A percentile compares a stretch with the other conserved stretches of the same genome.
Evolutionary conservation across 495 filamentous ascomycete species (phyloP).

Genomic region (Talaromyces wortmannii): DNA sequence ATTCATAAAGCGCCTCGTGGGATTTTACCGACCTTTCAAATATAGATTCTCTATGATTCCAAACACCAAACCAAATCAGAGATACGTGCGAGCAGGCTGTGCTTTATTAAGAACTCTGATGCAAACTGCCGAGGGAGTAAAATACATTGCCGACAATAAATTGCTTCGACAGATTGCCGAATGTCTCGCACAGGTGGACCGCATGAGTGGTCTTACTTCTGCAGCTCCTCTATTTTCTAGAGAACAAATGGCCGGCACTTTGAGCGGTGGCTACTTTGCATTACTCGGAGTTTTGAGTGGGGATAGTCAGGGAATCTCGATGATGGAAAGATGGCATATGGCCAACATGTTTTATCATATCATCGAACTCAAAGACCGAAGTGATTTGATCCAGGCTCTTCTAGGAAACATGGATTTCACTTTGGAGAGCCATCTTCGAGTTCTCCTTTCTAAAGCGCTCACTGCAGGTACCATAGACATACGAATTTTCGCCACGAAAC

Average conservation of each 20-base stretch:
- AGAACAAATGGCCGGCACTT: conserved; percentile 72
- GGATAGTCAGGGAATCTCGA: conserved; percentile 72
- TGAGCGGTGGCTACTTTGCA: conserved; percentile 88
- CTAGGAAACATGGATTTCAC: conserved; percentile 88
- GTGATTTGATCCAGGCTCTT: conserved; percentile 82
- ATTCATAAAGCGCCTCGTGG: conserved; percentile 88
- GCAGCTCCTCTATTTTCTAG: conserved; percentile 80
- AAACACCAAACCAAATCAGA: conserved; percentile 87
- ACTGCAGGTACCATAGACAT: conserved; percentile 89
- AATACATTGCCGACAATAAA: conserved; percentile 86
- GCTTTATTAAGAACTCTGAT: conserved; percentile 79
- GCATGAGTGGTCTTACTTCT: conserved; percentile 84
- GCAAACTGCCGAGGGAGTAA: conserved; percentile 73
- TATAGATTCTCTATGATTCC: conserved; percentile 81
- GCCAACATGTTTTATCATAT: conserved; percentile 99
- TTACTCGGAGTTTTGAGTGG: conserved; percentile 82
- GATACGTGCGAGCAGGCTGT: conserved; percentile 86
- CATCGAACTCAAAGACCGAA: conserved; percentile 79
- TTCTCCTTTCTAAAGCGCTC: conserved; percentile 87
- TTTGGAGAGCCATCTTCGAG: conserved; percentile 79
- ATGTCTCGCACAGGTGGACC: conserved; percentile 89
- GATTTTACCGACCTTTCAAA: conserved; percentile 95
- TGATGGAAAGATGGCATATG: conserved; percentile 94
- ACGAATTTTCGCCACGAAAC: conserved; percentile 76
- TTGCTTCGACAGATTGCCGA: conserved; percentile 88